Conservation (phyloP, 2,329 filamentous ascomycete genomes). For the Ceratocystis cubensis region DNA sequence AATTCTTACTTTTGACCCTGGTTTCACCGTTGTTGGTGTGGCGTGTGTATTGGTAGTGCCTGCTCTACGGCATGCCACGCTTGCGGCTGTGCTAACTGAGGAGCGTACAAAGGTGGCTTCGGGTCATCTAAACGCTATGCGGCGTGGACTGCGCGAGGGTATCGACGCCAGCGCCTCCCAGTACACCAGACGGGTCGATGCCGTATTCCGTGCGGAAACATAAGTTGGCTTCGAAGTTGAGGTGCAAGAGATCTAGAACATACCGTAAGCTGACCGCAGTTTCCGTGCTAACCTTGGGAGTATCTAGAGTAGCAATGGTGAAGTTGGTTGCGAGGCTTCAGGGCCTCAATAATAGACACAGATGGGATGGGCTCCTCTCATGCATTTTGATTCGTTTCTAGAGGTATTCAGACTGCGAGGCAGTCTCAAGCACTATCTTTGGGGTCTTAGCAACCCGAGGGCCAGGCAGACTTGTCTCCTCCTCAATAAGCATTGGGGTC, state of each 20-base stretch:
- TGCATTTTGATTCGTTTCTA: too few relatives aligned
- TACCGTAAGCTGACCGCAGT: slow-evolving; percentile 15
- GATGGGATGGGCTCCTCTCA: too few relatives aligned
- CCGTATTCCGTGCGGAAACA: slow-evolving; percentile 17
- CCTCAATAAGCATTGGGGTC: too few relatives aligned
- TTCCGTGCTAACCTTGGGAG: slow-evolving; percentile 16
- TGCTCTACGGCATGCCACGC: slow-evolving; percentile 26
- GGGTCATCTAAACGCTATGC: slow-evolving; percentile 26
- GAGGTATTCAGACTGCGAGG: too few relatives aligned
- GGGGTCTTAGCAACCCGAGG: too few relatives aligned
- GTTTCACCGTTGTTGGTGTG: not conserved
- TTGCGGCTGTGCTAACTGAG: slow-evolving; percentile 27
- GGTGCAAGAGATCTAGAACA: slow-evolving; percentile 17
- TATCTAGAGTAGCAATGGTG: slow-evolving; percentile 20
- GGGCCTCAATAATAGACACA: not conserved
- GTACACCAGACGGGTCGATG: slow-evolving; percentile 7
- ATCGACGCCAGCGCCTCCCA: not conserved
- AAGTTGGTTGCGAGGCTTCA: slow-evolving; percentile 18
- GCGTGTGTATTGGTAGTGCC: not conserved
- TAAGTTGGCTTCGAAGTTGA: slow-evolving; percentile 18
- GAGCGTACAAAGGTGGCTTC: slow-evolving; percentile 27
- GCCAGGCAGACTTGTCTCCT: too few relatives aligned
- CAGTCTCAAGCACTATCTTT: too few relatives aligned
- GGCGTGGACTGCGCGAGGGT: slow-evolving; percentile 27
- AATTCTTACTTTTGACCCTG: not conserved